phyloP scores from a whole-genome alignment of 768 basidiomycete genomes.

The Hygrocybe punicea region DNA sequence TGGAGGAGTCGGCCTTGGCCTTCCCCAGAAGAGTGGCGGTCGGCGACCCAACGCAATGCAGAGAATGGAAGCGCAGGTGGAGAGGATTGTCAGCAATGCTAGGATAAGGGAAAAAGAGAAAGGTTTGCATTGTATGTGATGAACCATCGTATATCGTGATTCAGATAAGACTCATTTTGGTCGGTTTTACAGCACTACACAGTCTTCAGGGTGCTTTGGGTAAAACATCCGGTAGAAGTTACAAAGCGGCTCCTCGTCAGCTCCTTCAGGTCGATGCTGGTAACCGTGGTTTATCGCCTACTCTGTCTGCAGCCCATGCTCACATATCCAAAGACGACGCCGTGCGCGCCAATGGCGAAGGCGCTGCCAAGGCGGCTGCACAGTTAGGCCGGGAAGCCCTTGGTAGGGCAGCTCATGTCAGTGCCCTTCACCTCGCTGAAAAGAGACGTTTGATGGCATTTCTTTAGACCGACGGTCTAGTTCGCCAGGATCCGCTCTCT shows the following conservation, averaged over 20 bases:
- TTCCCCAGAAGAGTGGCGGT: slow-evolving; percentile 62
- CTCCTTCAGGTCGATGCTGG: slow-evolving; percentile 81
- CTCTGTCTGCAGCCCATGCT: slow-evolving; percentile 42
- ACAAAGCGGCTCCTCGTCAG: slow-evolving; percentile 95
- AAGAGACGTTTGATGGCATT: neutral
- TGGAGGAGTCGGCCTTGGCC: slow-evolving; percentile 81
- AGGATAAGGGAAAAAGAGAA: slow-evolving; percentile 84
- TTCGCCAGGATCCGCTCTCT: slow-evolving; percentile 70
- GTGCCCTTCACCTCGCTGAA: slow-evolving; percentile 10
- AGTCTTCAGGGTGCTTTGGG: slow-evolving; percentile 92
- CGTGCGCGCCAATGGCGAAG: slow-evolving; percentile 41
- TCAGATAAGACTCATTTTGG: neutral
- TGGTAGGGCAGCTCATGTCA: slow-evolving; percentile 55
- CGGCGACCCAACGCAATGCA: slow-evolving; percentile 85
- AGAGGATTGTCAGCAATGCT: slow-evolving; percentile 91
- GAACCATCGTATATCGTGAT: neutral
- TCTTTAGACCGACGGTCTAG: slow-evolving; percentile 55
- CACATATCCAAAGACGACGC: slow-evolving; percentile 58
- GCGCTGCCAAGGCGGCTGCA: slow-evolving; percentile 69
- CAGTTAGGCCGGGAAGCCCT: slow-evolving; percentile 73
- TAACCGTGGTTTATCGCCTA: slow-evolving; percentile 42
- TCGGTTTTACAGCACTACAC: slow-evolving; percentile 49
- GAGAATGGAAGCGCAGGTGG: slow-evolving; percentile 92
- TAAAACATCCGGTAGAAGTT: slow-evolving; percentile 88
- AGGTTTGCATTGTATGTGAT: slow-evolving; percentile 51